A percentile compares a stretch with the other conserved stretches of the same genome.
Conservation (phyloP, 768 basidiomycete species). For the Chalciporus pseudorubinellus region DNA sequence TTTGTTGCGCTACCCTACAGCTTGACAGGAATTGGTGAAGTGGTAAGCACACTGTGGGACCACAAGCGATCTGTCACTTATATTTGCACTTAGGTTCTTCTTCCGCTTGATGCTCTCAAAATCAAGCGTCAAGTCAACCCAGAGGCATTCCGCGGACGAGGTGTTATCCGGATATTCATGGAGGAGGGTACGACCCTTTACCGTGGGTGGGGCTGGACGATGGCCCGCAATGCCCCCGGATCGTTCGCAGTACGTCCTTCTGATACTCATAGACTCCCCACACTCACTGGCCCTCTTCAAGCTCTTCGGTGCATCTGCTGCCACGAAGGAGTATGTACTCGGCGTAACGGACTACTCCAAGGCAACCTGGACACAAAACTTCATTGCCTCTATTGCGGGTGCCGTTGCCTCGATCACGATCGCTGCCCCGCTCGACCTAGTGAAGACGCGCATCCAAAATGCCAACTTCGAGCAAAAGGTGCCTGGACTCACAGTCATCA, state of each 20-base stretch:
- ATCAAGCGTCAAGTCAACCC: constrained; percentile 99
- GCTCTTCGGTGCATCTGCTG: constrained; percentile 97
- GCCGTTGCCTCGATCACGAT: constrained; percentile 94
- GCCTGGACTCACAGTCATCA: constrained; percentile 74
- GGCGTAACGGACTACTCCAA: constrained; percentile 86
- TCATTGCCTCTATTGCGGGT: constrained; percentile 90
- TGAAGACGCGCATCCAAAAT: constrained; percentile 98
- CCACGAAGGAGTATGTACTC: constrained; percentile 91
- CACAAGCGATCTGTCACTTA: not conserved
- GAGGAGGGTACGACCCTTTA: constrained; percentile 93
- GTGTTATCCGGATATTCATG: constrained; percentile 81
- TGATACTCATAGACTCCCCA: not conserved
- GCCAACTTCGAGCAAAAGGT: constrained; percentile 93
- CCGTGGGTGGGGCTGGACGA: constrained; percentile 98
- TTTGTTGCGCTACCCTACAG: constrained; percentile 29
- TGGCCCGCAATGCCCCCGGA: constrained; percentile 96
- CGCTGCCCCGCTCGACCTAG: constrained; percentile 91
- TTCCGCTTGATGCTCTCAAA: constrained; percentile 95
- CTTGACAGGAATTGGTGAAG: constrained; percentile 88
- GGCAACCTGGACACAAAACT: constrained; percentile 98
- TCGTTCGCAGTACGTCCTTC: constrained; percentile 78
- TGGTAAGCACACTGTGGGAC: constrained; percentile 48
- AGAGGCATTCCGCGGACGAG: constrained; percentile 95
- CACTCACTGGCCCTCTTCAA: constrained; percentile 27
- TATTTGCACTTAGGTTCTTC: constrained; percentile 61